Conservation (phyloP, 495 filamentous ascomycete genomes). For the Aspergillus sclerotioniger region DNA sequence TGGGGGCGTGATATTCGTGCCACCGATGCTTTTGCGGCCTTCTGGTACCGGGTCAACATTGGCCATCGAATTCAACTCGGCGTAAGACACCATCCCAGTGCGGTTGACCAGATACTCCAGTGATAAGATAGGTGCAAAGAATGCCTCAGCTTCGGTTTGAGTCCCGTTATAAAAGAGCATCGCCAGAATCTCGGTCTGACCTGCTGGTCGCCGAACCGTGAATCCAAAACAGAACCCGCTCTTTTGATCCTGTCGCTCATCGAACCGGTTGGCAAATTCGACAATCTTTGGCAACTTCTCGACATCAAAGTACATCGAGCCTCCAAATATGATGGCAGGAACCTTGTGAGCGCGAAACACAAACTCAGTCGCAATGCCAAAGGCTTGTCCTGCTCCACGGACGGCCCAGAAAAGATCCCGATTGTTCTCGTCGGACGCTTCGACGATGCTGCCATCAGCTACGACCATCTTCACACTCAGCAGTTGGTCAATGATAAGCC, state of each 20-base stretch:
- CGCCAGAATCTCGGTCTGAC: slow-evolving; percentile 18
- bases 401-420: slow-evolving; percentile 45
- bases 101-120: too few relatives aligned
- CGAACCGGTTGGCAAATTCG: slow-evolving; percentile 38
- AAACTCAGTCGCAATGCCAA: slow-evolving; percentile 43
- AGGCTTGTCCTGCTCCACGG: slow-evolving; percentile 38
- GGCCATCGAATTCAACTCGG: too few relatives aligned
- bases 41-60: too few relatives aligned
- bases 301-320: slow-evolving; percentile 35
- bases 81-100: too few relatives aligned
- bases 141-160: background rate
- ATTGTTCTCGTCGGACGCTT: slow-evolving; percentile 26
- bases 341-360: slow-evolving; percentile 35
- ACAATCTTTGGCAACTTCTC: slow-evolving; percentile 36
- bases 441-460: slow-evolving; percentile 40
- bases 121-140: too few relatives aligned
- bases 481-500: slow-evolving; percentile 48
- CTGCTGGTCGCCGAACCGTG: slow-evolving; percentile 20
- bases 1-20: too few relatives aligned
- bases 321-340: slow-evolving; percentile 38
- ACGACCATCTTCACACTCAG: slow-evolving; percentile 44
- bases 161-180: slow-evolving; percentile 46
- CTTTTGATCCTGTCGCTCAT: slow-evolving; percentile 21
- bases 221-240: slow-evolving; percentile 26
- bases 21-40: too few relatives aligned